Evolutionary conservation across 2,329 filamentous ascomycete genomes (phyloP).

Genomic region (Neofusicoccum parvum): DNA sequence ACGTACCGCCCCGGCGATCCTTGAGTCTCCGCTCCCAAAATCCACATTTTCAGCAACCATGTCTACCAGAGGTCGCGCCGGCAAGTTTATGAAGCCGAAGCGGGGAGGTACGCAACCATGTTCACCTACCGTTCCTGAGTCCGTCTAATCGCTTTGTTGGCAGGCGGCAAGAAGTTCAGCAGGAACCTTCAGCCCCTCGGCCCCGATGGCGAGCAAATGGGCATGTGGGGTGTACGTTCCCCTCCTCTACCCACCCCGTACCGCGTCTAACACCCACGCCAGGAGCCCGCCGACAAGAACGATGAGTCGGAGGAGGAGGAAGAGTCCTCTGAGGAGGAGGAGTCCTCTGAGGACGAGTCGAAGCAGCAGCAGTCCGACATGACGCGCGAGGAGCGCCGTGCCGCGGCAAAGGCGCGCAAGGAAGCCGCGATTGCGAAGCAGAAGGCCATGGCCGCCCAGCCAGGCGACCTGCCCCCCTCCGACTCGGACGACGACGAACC

Average conservation of each 20-base stretch:
- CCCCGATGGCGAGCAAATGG: slow-evolving; percentile 82
- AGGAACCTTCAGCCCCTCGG: slow-evolving; percentile 86
- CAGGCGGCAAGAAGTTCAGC: slow-evolving; percentile 95
- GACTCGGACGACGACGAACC: slow-evolving; percentile 62
- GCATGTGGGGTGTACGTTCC: slow-evolving; percentile 76
- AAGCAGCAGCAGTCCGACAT: slow-evolving; percentile 54
- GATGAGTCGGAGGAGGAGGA: slow-evolving; percentile 43
- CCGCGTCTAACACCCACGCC: slow-evolving; percentile 25
- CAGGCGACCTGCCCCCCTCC: slow-evolving; percentile 82
- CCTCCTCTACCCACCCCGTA: not conserved
- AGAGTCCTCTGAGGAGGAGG: slow-evolving; percentile 33
- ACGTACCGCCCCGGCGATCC: not conserved
- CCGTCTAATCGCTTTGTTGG: not conserved
- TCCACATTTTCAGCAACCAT: slow-evolving; percentile 33
- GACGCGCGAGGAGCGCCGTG: slow-evolving; percentile 85
- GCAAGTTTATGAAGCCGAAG: slow-evolving; percentile 93
- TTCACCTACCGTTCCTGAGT: not conserved
- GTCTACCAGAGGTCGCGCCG: slow-evolving; percentile 73
- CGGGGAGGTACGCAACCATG: slow-evolving; percentile 70
- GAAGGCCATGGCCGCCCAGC: slow-evolving; percentile 70
- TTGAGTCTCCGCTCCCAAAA: not conserved
- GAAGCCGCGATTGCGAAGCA: slow-evolving; percentile 81
- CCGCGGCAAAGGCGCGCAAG: slow-evolving; percentile 87
- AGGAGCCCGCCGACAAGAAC: slow-evolving; percentile 51
- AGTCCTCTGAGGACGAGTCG: slow-evolving; percentile 49